Percentiles rank a stretch among this genome's conserved stretches.
These are phyloP conservation scores for Poronia punctata DNA, from an alignment of 495 filamentous ascomycete genomes.

Conservation along the genomic window DNA sequence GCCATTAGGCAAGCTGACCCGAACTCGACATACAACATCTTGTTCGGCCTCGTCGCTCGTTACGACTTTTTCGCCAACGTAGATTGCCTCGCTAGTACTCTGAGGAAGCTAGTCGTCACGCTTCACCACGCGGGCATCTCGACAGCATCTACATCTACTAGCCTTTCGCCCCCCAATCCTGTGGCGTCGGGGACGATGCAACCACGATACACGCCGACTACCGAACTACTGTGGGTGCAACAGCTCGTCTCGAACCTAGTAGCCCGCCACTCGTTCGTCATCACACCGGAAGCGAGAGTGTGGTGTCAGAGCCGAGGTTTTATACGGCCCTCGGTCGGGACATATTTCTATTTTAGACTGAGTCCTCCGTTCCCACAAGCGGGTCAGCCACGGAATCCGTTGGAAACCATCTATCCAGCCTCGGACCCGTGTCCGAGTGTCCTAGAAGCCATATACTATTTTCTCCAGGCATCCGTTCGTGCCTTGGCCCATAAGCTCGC, in stretches of 20 bases:
- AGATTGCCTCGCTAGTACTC: conserved; percentile 10
- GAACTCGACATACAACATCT: conserved; percentile 20
- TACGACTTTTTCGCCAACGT: conserved; percentile 17
- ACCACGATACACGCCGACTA: conserved; percentile 16
- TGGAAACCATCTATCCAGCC: conserved; percentile 19
- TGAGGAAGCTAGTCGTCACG: conserved; percentile 16
- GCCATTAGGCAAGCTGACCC: conserved; percentile 41
- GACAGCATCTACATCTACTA: conserved; percentile 12
- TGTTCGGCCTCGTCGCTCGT: conserved; percentile 23
- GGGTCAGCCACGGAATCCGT: conserved; percentile 11
- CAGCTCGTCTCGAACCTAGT: conserved; percentile 17
- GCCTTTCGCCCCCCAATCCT: conserved; percentile 8
- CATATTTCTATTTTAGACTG: conserved; percentile 27
- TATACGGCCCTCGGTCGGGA: conserved; percentile 17
- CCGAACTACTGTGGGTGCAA: conserved; percentile 22
- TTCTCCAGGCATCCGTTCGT: conserved; percentile 17
- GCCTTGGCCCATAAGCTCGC: conserved; percentile 13
- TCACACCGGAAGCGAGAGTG: conserved; percentile 30
- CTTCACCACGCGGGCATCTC: conserved; percentile 21
- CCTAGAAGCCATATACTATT: conserved; percentile 20
- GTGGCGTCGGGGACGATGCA: background rate
- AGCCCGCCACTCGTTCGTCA: conserved; percentile 28
- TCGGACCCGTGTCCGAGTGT: conserved; percentile 18
- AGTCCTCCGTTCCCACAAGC: conserved; percentile 15
- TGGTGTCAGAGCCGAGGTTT: conserved; percentile 24